These are phyloP conservation scores for Aspergillus fumigatus DNA, from an alignment of 2,329 filamentous ascomycete genomes.

Conservation along the genomic window DNA sequence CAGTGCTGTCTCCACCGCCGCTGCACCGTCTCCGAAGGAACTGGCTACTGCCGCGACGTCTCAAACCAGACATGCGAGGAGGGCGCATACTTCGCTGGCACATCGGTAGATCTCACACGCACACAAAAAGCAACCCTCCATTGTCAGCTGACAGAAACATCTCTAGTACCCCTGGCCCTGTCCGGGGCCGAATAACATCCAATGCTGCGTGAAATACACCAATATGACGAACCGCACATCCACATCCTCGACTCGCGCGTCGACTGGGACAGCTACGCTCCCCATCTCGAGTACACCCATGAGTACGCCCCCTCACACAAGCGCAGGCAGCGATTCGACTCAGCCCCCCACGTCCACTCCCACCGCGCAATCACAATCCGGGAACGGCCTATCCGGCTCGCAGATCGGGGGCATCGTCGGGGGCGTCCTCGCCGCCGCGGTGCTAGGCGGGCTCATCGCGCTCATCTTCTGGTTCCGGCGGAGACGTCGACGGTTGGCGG, in stretches of 20 bases:
- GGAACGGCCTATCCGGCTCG: too few species aligned
- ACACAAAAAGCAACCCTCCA: too few species aligned
- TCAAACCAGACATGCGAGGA: conserved; percentile 10
- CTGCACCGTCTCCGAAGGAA: conserved; percentile 3
- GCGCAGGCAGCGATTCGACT: too few species aligned
- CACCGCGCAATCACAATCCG: too few species aligned
- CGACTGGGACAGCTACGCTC: neutral
- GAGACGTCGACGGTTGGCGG: neutral
- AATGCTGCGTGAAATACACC: conserved; percentile 8
- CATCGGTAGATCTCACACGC: neutral
- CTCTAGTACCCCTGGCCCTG: conserved; percentile 4
- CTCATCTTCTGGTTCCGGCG: conserved; percentile 3
- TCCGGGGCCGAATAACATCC: conserved; percentile 3
- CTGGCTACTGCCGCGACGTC: conserved; percentile 5
- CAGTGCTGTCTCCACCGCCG: conserved; percentile 7
- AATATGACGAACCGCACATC: neutral
- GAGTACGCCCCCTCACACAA: too few species aligned
- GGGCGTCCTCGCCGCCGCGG: conserved; percentile 6
- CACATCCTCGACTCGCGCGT: neutral
- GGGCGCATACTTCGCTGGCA: conserved; percentile 3
- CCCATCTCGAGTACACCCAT: too few species aligned
- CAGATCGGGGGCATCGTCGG: conserved; percentile 10
- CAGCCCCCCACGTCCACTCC: too few species aligned
- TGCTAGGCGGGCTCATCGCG: conserved; percentile 1
- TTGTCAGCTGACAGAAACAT: neutral